A percentile compares a stretch with the other conserved stretches of the same genome.
phyloP scores from a whole-genome alignment of 495 filamentous ascomycete species.

The Podospora pseudopauciseta region DNA sequence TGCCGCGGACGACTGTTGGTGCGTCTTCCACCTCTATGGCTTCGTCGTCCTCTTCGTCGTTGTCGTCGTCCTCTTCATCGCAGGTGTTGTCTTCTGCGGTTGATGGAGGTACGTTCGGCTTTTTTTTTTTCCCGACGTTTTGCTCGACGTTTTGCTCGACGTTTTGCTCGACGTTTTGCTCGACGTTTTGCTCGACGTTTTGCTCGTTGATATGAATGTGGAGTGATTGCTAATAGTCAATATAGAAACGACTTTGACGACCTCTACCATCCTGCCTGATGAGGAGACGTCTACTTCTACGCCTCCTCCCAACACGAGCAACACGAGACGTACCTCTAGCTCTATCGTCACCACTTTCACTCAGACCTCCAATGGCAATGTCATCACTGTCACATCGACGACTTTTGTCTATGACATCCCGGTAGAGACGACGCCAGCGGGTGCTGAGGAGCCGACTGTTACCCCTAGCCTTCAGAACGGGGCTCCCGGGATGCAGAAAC shows the following conservation, averaged over 20 bases:
- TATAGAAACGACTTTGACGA: slow-evolving; percentile 23
- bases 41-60: slow-evolving; percentile 10
- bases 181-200: not conserved
- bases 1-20: slow-evolving; percentile 5
- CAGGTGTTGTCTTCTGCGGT: slow-evolving; percentile 21
- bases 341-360: slow-evolving; percentile 30
- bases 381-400: slow-evolving; percentile 29
- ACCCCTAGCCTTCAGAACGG: slow-evolving; percentile 38
- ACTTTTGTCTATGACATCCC: slow-evolving; percentile 27
- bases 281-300: slow-evolving; percentile 8
- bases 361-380: slow-evolving; percentile 38
- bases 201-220: not conserved
- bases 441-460: slow-evolving; percentile 14
- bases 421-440: slow-evolving; percentile 10
- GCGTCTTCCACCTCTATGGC: slow-evolving; percentile 13
- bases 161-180: not conserved
- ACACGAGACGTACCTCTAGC: slow-evolving; percentile 19
- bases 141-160: not conserved
- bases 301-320: not conserved
- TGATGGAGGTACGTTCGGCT: slow-evolving; percentile 29
- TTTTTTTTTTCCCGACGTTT: not conserved
- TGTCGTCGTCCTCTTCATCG: slow-evolving; percentile 19
- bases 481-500: slow-evolving; percentile 17
- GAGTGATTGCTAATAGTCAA: not conserved
- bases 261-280: slow-evolving; percentile 13